Evolutionary conservation across 1,139 yeast genomes (phyloP).

Genomic region (Protomyces arabidopsidicola): DNA sequence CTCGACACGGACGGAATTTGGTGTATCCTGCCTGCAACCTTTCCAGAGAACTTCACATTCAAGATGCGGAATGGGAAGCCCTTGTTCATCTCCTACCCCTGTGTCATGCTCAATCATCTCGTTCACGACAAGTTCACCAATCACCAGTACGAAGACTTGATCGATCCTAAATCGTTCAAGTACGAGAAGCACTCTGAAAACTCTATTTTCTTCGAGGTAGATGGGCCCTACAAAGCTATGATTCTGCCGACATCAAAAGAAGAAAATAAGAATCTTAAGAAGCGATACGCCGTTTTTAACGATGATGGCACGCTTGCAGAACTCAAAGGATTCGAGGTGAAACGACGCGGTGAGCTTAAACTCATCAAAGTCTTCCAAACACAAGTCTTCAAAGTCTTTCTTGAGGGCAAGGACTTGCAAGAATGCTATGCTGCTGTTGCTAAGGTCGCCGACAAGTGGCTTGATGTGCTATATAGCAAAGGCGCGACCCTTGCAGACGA

Average conservation of each 20-base stretch:
- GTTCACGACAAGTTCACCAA: constrained; percentile 90
- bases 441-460: constrained; percentile 88
- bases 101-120: constrained; percentile 90
- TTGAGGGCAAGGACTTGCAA: constrained; percentile 75
- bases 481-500: constrained; percentile 89
- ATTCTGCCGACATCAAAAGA: constrained; percentile 94
- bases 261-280: constrained; percentile 94
- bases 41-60: constrained; percentile 82
- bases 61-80: constrained; percentile 72
- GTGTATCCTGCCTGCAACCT: constrained; percentile 91
- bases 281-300: constrained; percentile 94
- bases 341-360: constrained; percentile 93
- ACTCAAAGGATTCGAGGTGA: constrained; percentile 91
- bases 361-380: constrained; percentile 91
- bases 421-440: constrained; percentile 88
- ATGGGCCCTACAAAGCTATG: constrained; percentile 98
- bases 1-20: constrained; percentile 99
- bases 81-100: constrained; percentile 78
- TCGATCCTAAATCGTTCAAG: constrained; percentile 60
- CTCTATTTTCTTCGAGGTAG: constrained; percentile 95
- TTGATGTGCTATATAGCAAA: constrained; percentile 82
- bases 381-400: constrained; percentile 83
- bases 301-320: constrained; percentile 93
- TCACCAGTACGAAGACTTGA: constrained; percentile 84
- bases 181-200: constrained; percentile 82